A percentile compares a stretch with the other conserved stretches of the same genome.
phyloP scores from a whole-genome alignment of 257 asterid species.

The Coffea canephora region DNA sequence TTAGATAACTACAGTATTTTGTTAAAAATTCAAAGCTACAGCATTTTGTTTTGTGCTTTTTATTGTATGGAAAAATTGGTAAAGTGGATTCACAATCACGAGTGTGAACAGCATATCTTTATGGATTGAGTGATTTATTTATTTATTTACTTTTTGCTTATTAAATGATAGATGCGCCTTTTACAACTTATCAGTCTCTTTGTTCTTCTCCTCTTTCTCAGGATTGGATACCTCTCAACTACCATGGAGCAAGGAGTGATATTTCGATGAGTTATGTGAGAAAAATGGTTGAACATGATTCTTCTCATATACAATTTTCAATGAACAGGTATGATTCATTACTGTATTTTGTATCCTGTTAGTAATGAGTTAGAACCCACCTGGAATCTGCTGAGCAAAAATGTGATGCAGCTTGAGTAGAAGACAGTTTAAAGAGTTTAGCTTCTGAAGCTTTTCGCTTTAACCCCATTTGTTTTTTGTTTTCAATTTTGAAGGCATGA shows the following conservation, averaged over 20 bases:
- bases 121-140: background rate
- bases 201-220: constrained; percentile 25
- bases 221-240: constrained; percentile 80
- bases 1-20: background rate
- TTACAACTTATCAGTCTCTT: constrained; percentile 4
- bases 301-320: constrained; percentile 49
- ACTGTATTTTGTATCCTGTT: background rate
- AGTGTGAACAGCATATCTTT: no score
- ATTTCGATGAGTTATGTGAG: constrained; percentile 44
- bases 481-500: constrained; percentile 52
- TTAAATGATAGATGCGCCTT: background rate
- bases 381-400: background rate
- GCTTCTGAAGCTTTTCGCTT: background rate
- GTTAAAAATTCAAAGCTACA: background rate
- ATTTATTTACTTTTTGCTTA: background rate
- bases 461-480: constrained; percentile 5
- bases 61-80: background rate
- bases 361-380: background rate
- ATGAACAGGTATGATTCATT: constrained; percentile 61
- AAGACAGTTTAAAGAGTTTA: background rate
- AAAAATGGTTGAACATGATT: constrained; percentile 49
- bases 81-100: background rate
- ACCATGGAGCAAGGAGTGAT: constrained; percentile 57
- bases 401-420: background rate
- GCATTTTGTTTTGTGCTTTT: no score